A percentile compares a stretch with the other conserved stretches of the same genome.
phyloP scores from a whole-genome alignment of 1,284 basidiomycete species.

The Tetrapyrgos nigripes region DNA sequence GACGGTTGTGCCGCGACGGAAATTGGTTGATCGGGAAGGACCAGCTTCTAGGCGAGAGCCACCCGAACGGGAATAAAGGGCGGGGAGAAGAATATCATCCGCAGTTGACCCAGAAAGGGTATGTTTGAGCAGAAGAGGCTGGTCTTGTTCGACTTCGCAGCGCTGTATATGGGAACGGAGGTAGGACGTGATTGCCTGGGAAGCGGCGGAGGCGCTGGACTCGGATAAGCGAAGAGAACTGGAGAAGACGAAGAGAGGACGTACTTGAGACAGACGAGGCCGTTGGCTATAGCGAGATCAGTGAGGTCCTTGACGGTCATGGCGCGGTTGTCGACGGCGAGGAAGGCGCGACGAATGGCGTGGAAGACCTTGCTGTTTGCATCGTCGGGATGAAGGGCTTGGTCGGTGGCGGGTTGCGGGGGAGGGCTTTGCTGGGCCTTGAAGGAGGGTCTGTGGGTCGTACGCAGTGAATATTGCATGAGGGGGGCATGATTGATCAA shows the following conservation, averaged over 20 bases:
- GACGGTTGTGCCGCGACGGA: constrained; percentile 76
- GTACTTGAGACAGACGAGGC: constrained; percentile 77
- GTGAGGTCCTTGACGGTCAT: constrained; percentile 86
- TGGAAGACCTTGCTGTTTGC: constrained; percentile 71
- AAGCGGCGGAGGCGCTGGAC: constrained; percentile 71
- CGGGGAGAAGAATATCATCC: constrained; percentile 76
- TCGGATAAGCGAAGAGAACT: constrained; percentile 8
- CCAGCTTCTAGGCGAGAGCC: constrained; percentile 59
- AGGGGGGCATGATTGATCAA: too few species aligned
- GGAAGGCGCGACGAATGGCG: constrained; percentile 72
- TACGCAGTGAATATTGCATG: too few species aligned
- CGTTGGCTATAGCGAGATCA: constrained; percentile 66
- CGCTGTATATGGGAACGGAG: constrained; percentile 74
- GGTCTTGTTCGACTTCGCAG: constrained; percentile 72
- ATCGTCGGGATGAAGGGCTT: constrained; percentile 75
- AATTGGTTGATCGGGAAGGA: constrained; percentile 63
- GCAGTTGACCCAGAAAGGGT: constrained; percentile 69
- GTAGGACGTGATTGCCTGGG: constrained; percentile 81
- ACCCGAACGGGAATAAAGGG: constrained; percentile 70
- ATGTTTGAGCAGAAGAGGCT: constrained; percentile 75
- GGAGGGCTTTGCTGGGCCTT: constrained; percentile 7
- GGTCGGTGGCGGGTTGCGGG: constrained; percentile 62
- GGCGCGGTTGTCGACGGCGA: constrained; percentile 77
- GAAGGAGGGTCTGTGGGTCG: too few species aligned
- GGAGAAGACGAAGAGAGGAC: constrained; percentile 33